phyloP scores from a whole-genome alignment of 139 green algal genomes.

The Chlamydomonas applanata region DNA sequence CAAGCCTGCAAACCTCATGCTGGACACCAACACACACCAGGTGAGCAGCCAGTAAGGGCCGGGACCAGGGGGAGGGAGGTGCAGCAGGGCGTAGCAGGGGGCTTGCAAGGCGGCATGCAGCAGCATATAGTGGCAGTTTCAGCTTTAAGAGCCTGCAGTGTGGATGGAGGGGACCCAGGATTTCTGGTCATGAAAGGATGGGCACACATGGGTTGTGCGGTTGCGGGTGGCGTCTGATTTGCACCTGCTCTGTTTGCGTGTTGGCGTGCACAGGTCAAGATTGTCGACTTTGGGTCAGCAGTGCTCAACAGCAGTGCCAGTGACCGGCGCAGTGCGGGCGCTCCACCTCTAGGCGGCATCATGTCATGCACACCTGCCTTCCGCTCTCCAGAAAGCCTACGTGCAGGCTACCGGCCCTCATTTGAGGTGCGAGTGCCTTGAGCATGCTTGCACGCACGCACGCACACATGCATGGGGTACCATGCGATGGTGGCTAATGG shows the following conservation, averaged over 20 bases:
- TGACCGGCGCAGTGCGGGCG: neutral
- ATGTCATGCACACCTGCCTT: slow-evolving; percentile 45
- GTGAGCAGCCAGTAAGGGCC: neutral
- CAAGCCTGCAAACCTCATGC: slow-evolving; percentile 31
- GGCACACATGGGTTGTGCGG: no score
- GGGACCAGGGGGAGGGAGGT: slow-evolving; percentile 55
- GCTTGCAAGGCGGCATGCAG: no score
- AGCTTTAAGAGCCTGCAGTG: no score
- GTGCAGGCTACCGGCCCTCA: slow-evolving; percentile 39
- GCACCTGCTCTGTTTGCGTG: neutral
- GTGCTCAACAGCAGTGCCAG: slow-evolving; percentile 27
- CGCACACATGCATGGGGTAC: no score
- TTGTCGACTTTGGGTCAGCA: slow-evolving; percentile 55
- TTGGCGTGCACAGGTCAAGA: slow-evolving; percentile 38
- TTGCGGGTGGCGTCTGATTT: no score
- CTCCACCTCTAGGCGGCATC: neutral
- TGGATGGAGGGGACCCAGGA: no score
- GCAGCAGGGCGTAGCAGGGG: no score
- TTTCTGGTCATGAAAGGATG: no score
- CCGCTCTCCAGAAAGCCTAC: slow-evolving; percentile 49
- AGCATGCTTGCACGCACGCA: no score
- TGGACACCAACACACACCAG: slow-evolving; percentile 19
- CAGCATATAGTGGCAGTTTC: no score
- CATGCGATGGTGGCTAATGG: no score
- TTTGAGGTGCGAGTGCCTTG: slow-evolving; percentile 36